Percentiles rank a stretch among this genome's conserved stretches.
phyloP scores from a whole-genome alignment of 2,329 filamentous ascomycete species.

The Bretziella fagacearum region DNA sequence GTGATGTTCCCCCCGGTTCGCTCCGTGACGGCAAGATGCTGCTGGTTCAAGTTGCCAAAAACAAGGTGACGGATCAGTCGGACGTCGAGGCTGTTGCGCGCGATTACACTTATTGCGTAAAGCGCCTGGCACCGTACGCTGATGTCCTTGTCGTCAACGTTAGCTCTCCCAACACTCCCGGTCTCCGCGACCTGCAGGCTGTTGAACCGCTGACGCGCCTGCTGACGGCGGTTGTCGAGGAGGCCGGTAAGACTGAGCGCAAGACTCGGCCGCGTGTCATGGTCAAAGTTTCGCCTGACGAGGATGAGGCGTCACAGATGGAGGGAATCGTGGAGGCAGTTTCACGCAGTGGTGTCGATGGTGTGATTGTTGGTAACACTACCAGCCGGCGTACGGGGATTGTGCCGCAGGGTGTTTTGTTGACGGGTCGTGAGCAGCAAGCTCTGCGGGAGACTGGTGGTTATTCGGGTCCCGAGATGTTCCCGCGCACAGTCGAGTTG shows the following conservation, averaged over 20 bases:
- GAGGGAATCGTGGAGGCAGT: constrained; percentile 78
- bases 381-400: constrained; percentile 61
- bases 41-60: constrained; percentile 90
- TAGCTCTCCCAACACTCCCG: constrained; percentile 89
- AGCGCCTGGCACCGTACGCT: constrained; percentile 67
- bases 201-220: constrained; percentile 68
- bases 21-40: constrained; percentile 59
- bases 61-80: constrained; percentile 73
- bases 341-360: constrained; percentile 70
- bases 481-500: constrained; percentile 58
- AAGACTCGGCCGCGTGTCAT: constrained; percentile 60
- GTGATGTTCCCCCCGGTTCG: constrained; percentile 66
- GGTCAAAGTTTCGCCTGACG: constrained; percentile 96
- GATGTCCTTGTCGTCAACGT: constrained; percentile 98
- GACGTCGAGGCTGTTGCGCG: constrained; percentile 68
- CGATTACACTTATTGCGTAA: constrained; percentile 79
- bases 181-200: constrained; percentile 72
- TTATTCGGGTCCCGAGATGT: constrained; percentile 81
- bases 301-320: constrained; percentile 71
- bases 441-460: constrained; percentile 65
- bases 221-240: constrained; percentile 63
- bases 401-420: constrained; percentile 45
- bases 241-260: constrained; percentile 51
- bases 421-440: constrained; percentile 49
- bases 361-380: constrained; percentile 93